Percentiles rank a stretch among this genome's conserved stretches.
phyloP scores from a whole-genome alignment of 176 grass and related monocot genomes.

The Ensete ventricosum region DNA sequence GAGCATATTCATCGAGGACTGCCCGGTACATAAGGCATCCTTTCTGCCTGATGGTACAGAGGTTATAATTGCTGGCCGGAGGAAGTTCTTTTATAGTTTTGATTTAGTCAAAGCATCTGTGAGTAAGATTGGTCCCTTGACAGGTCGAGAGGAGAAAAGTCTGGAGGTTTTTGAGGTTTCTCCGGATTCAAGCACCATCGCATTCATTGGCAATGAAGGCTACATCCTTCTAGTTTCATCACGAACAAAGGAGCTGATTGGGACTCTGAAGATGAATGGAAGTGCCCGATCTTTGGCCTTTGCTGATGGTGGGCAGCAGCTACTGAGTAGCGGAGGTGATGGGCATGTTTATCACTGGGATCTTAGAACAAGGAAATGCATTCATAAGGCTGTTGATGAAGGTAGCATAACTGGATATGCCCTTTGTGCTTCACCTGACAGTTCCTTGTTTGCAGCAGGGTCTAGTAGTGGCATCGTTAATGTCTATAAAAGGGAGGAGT shows the following conservation, averaged over 20 bases:
- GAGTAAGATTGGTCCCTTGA: constrained; percentile 58
- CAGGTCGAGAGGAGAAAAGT: constrained; percentile 69
- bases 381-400: constrained; percentile 64
- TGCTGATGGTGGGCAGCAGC: constrained; percentile 44
- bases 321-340: constrained; percentile 62
- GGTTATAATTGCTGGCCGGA: constrained; percentile 58
- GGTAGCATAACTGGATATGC: constrained; percentile 42
- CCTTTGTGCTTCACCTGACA: constrained; percentile 50
- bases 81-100: constrained; percentile 81
- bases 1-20: constrained; percentile 63
- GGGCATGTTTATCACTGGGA: constrained; percentile 82
- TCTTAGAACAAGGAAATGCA: constrained; percentile 63
- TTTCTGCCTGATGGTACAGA: constrained; percentile 76
- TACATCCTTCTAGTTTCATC: constrained; percentile 73
- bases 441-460: constrained; percentile 51
- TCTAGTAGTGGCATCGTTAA: constrained; percentile 73
- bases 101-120: constrained; percentile 61
- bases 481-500: constrained; percentile 63
- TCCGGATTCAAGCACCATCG: constrained; percentile 78
- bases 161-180: constrained; percentile 74
- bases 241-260: constrained; percentile 69
- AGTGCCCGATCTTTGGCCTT: constrained; percentile 61
- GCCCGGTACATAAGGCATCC: constrained; percentile 50
- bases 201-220: constrained; percentile 71
- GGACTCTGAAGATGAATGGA: constrained; percentile 86